Conservation (phyloP, 352 stramenopile genomes). For the Aphanomyces stellatus region DNA sequence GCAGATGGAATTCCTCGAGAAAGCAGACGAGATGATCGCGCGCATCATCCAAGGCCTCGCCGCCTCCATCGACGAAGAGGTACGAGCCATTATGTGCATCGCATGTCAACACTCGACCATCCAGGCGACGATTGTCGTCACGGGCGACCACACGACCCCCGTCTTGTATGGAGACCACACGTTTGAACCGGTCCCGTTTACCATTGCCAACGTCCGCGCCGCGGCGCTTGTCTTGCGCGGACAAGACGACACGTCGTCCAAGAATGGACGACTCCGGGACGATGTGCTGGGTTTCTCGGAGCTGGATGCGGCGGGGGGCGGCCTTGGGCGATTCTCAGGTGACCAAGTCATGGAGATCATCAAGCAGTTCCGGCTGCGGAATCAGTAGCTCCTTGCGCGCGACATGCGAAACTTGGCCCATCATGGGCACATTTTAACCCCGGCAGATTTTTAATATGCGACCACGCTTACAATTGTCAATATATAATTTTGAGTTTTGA, state of each 20-base stretch:
- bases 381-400: no score
- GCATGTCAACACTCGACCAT: background rate
- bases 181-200: constrained; percentile 78
- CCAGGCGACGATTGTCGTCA: constrained; percentile 77
- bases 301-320: constrained; percentile 49
- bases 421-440: no score
- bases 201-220: constrained; percentile 44
- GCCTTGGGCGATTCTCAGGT: constrained; percentile 68
- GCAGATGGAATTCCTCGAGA: constrained; percentile 71
- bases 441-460: background rate
- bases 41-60: constrained; percentile 43
- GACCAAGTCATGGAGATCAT: constrained; percentile 81
- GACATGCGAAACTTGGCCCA: no score
- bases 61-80: constrained; percentile 24
- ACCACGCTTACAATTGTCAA: background rate
- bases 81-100: background rate
- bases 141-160: constrained; percentile 79
- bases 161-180: constrained; percentile 83
- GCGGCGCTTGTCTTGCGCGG: constrained; percentile 28
- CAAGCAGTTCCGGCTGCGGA: constrained; percentile 64
- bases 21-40: constrained; percentile 74
- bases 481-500: background rate
- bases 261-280: constrained; percentile 33
- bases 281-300: constrained; percentile 54
- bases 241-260: background rate